Percentiles rank a stretch among this genome's conserved stretches.
These are phyloP conservation scores for Fragaria iinumae DNA, from an alignment of 306 rosid species.

Conservation along the genomic window DNA sequence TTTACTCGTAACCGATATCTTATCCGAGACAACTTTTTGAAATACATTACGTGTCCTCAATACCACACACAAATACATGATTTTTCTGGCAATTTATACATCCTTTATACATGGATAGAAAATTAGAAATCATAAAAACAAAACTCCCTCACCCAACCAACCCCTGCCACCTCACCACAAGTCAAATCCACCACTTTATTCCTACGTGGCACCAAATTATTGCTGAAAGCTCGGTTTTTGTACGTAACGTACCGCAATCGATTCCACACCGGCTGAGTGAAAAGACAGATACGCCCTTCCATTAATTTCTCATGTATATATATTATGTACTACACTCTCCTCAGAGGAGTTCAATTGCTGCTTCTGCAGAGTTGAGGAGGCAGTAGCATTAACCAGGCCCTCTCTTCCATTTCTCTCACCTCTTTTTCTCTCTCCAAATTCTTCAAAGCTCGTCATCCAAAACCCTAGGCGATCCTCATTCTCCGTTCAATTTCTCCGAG, in stretches of 20 bases:
- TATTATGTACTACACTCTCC: not conserved
- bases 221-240: not conserved
- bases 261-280: not conserved
- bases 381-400: not conserved
- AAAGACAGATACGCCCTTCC: not conserved
- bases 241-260: not conserved
- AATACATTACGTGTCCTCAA: not conserved
- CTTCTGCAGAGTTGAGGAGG: conserved; percentile 7
- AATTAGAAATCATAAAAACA: not conserved
- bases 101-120: not conserved
- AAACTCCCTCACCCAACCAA: not conserved
- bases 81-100: not conserved
- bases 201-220: not conserved
- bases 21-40: not conserved
- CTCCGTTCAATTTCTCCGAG: not conserved
- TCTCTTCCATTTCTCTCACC: not conserved
- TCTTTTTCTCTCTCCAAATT: not conserved
- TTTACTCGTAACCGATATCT: not conserved
- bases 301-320: not conserved
- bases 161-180: not conserved
- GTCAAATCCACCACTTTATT: not conserved
- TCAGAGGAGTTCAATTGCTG: not conserved
- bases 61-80: not conserved
- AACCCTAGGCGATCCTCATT: not conserved
- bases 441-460: not conserved